A percentile compares a stretch with the other conserved stretches of the same genome.
These are phyloP conservation scores for Cucurbita maxima DNA, from an alignment of 306 rosid species.

Conservation along the genomic window DNA sequence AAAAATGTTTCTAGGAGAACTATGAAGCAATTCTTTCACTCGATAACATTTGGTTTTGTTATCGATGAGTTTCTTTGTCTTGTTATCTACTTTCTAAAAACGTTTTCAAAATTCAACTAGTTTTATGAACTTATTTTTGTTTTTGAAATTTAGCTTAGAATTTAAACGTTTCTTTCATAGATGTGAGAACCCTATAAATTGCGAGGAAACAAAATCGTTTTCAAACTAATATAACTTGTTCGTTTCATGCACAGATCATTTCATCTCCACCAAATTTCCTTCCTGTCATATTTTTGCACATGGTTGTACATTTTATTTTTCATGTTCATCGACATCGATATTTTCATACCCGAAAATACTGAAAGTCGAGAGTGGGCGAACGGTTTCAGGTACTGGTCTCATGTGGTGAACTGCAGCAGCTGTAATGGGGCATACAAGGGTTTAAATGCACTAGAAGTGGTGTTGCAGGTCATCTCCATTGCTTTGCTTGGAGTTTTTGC, in stretches of 20 bases:
- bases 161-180: too few species aligned
- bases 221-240: too few species aligned
- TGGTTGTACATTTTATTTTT: not conserved
- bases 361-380: not conserved
- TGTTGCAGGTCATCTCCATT: slow-evolving; percentile 43
- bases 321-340: not conserved
- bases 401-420: slow-evolving; percentile 75
- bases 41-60: too few species aligned
- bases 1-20: not conserved
- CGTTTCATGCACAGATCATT: not conserved
- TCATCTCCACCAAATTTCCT: not conserved
- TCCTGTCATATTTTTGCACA: not conserved
- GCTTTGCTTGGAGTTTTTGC: slow-evolving; percentile 61
- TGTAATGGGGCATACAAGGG: slow-evolving; percentile 57
- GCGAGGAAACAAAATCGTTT: too few species aligned
- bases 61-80: too few species aligned
- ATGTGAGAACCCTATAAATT: too few species aligned
- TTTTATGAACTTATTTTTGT: too few species aligned
- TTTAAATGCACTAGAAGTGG: slow-evolving; percentile 49
- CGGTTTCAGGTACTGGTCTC: slow-evolving; percentile 60
- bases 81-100: too few species aligned
- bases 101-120: too few species aligned
- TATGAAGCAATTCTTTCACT: not conserved
- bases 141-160: too few species aligned
- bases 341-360: not conserved